Base-by-base conservation (phyloP, 306 rosid species). In the Cucurbita maxima region DNA sequence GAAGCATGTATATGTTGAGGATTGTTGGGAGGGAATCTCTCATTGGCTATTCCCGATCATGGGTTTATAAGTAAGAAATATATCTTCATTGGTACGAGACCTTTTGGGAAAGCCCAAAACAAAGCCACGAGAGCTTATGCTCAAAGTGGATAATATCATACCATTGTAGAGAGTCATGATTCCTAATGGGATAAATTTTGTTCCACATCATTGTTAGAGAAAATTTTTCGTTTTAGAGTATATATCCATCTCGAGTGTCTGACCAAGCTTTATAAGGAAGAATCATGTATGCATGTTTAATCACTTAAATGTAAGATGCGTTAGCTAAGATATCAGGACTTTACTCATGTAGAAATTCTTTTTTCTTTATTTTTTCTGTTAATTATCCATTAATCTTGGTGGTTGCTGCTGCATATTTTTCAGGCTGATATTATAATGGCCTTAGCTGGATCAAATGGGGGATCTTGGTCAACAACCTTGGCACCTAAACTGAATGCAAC, bases 351-450 rank as follows among this genome's bases (percentile, higher is more conserved):
- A 16, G 50, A 40, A 62, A 4, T 38, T 62, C 14, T n/a, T 15
- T 18, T 67, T 68, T 45, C 1, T 44, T 30, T n/a, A n/a, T n/a
- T 30, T 30, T 30, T 30, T 30, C 3, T 68, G 56, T 47, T 68
- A 47, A 68, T 44, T 68, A 47, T 22, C 36, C 73, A 47, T 22
- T 45, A 64, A 64, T 40, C 51, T 63, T 19, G 30, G 34, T 18
- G 30, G 16, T 63, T 18, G 53, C n/a, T 43, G 16, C 52, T 20
- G 18, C 16, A 75, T 77, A 74, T 38, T 43, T 74, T 68, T 60
- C 92, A 94, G 99, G 97, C 96, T 68, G 96, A 94, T 70, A 84
- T 94, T 69, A 91, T 94, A 87, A 91, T 94, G 97, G 86, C 95
- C 78, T 84, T 91, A 47, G 98, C 98, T 38, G 97, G 97, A 63